Percentiles rank a stretch among this genome's conserved stretches.
Conservation (phyloP, 2,329 filamentous ascomycete species). For the Dactylellina sp. region DNA sequence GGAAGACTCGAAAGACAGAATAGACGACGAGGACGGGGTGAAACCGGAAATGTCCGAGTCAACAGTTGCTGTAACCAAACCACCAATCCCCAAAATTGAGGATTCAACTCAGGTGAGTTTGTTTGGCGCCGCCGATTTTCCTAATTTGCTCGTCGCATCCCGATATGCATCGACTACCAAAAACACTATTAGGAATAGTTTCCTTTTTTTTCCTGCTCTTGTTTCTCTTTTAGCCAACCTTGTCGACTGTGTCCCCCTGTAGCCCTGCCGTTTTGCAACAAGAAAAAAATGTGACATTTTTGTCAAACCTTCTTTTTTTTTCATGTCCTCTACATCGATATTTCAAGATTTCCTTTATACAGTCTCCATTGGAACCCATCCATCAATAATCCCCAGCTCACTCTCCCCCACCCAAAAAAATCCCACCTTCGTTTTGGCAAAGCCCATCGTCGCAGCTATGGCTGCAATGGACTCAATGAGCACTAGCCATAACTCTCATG, state of each 20-base stretch:
- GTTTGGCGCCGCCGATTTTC: constrained; percentile 52
- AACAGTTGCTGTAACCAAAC: background rate
- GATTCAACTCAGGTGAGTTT: constrained; percentile 33
- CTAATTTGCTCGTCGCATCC: constrained; percentile 44
- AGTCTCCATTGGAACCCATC: constrained; percentile 6
- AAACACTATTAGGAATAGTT: constrained; percentile 40
- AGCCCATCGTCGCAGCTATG: constrained; percentile 41
- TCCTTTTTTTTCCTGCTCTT: constrained; percentile 19
- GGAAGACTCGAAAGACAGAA: background rate
- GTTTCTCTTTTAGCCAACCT: constrained; percentile 37
- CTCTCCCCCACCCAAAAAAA: constrained; percentile 16
- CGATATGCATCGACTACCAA: constrained; percentile 37
- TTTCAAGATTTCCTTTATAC: constrained; percentile 20
- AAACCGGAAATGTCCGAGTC: background rate
- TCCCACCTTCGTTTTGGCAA: constrained; percentile 28
- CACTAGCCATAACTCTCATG: constrained; percentile 26
- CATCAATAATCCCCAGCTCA: constrained; percentile 48
- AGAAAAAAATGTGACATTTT: constrained; percentile 51
- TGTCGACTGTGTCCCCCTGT: constrained; percentile 51
- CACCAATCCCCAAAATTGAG: background rate
- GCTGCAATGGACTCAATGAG: constrained; percentile 51
- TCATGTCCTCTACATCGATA: constrained; percentile 5
- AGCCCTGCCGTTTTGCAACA: constrained; percentile 19
- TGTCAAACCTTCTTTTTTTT: constrained; percentile 56
- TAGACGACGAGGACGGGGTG: background rate